phyloP scores from a whole-genome alignment of 2,329 filamentous ascomycete genomes.

The Fusarium sp. region DNA sequence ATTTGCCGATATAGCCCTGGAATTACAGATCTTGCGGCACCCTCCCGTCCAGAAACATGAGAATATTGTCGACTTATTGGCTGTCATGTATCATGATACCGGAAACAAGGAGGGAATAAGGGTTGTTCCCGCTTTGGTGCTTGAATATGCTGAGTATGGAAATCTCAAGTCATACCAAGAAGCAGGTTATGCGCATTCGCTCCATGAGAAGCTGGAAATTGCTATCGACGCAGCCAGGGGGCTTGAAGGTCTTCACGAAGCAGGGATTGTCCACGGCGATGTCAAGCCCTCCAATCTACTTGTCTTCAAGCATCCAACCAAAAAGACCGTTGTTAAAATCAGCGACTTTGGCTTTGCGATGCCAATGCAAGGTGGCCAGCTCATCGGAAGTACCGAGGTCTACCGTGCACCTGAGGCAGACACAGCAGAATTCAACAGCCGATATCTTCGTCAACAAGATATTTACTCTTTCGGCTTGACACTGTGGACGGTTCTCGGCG shows the following conservation, averaged over 20 bases:
- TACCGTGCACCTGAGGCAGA: not conserved
- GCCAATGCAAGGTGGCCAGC: not conserved
- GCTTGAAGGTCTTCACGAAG: not conserved
- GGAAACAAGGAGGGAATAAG: not conserved
- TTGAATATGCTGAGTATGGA: not conserved
- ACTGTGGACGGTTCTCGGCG: not conserved
- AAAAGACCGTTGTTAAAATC: not conserved
- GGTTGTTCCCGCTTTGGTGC: not conserved
- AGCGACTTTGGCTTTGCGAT: constrained; percentile 2
- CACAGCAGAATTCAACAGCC: not conserved
- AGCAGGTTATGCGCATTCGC: not conserved
- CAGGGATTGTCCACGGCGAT: not conserved
- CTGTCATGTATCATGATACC: not conserved
- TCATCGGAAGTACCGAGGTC: not conserved
- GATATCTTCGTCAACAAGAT: not conserved
- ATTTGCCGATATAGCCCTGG: not conserved
- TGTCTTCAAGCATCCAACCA: not conserved
- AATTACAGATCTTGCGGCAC: not conserved
- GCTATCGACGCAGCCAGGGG: not conserved
- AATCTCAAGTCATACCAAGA: constrained; percentile 1
- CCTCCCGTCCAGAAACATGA: not conserved
- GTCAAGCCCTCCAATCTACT: constrained; percentile 3
- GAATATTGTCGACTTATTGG: not conserved
- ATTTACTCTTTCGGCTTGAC: not conserved
- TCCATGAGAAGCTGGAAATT: not conserved